Conservation (phyloP, 1,139 yeast species). For the Candida sanyaensis region DNA sequence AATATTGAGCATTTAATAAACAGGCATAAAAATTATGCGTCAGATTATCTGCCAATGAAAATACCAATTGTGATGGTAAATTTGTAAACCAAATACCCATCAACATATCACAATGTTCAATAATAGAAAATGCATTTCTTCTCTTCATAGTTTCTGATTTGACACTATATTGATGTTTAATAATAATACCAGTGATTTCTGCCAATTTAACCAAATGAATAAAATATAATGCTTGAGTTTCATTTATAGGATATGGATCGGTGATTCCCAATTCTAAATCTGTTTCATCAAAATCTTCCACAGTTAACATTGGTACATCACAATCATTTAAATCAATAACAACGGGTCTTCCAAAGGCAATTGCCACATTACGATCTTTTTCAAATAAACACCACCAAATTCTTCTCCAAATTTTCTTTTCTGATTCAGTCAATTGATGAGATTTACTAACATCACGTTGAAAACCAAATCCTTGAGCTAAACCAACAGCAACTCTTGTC, state of each 20-base stretch:
- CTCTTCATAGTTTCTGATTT: slow-evolving; percentile 58
- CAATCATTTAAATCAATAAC: slow-evolving; percentile 73
- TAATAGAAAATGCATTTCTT: slow-evolving; percentile 54
- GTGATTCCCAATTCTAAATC: slow-evolving; percentile 38
- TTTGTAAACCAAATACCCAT: slow-evolving; percentile 80
- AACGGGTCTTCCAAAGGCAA: slow-evolving; percentile 76
- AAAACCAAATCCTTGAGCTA: slow-evolving; percentile 81
- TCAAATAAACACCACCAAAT: slow-evolving; percentile 83
- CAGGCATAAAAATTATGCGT: slow-evolving; percentile 61
- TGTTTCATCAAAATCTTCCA: slow-evolving; percentile 64
- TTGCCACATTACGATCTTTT: slow-evolving; percentile 70
- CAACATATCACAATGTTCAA: slow-evolving; percentile 74
- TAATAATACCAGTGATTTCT: slow-evolving; percentile 72
- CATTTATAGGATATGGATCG: slow-evolving; percentile 49
- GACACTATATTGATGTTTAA: slow-evolving; percentile 72
- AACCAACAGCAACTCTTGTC: slow-evolving; percentile 71
- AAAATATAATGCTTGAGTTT: slow-evolving; percentile 55
- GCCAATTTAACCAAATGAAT: slow-evolving; percentile 69
- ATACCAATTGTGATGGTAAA: slow-evolving; percentile 65
- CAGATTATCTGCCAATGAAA: slow-evolving; percentile 56
- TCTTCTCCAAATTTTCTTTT: slow-evolving; percentile 64
- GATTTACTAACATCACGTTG: slow-evolving; percentile 54
- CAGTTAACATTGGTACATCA: slow-evolving; percentile 72
- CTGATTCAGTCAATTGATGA: slow-evolving; percentile 33
- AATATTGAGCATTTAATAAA: slow-evolving; percentile 69